A percentile compares a stretch with the other conserved stretches of the same genome.
Evolutionary conservation across 768 basidiomycete genomes (phyloP).

Genomic region (Boletus bicolor): DNA sequence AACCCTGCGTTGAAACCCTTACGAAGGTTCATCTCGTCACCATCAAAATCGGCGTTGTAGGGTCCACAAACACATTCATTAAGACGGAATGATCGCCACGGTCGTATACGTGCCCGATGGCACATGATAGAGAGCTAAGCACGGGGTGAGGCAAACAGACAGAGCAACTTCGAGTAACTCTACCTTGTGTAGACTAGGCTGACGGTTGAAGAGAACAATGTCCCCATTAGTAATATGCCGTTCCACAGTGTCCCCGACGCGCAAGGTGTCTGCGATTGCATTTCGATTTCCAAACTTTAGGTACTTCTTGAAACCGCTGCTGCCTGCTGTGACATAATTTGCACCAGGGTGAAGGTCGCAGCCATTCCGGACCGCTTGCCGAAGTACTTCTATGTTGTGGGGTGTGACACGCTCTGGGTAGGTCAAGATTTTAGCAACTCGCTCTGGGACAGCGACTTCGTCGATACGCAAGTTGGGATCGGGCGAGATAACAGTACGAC

Average conservation of each 20-base stretch:
- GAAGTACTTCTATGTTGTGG: constrained; percentile 80
- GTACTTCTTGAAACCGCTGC: constrained; percentile 81
- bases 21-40: constrained; percentile 99
- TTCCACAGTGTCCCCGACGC: constrained; percentile 90
- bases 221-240: constrained; percentile 94
- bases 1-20: constrained; percentile 28
- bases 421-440: constrained; percentile 91
- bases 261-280: constrained; percentile 76
- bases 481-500: constrained; percentile 96
- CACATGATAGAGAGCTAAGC: constrained; percentile 96
- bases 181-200: constrained; percentile 96
- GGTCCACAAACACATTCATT: constrained; percentile 99
- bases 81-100: constrained; percentile 95
- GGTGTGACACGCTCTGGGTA: constrained; percentile 94
- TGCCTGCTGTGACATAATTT: constrained; percentile 84
- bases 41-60: constrained; percentile 99
- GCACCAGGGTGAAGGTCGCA: constrained; percentile 92
- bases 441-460: constrained; percentile 95
- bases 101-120: constrained; percentile 92
- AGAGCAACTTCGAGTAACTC: constrained; percentile 2
- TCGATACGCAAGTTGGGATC: constrained; percentile 99
- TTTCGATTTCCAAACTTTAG: constrained; percentile 81
- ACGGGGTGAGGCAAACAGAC: constrained; percentile 1
- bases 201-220: constrained; percentile 96
- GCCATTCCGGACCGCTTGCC: constrained; percentile 81